Conservation (phyloP, 768 basidiomycete genomes). For the Leccinum sublutescens region DNA sequence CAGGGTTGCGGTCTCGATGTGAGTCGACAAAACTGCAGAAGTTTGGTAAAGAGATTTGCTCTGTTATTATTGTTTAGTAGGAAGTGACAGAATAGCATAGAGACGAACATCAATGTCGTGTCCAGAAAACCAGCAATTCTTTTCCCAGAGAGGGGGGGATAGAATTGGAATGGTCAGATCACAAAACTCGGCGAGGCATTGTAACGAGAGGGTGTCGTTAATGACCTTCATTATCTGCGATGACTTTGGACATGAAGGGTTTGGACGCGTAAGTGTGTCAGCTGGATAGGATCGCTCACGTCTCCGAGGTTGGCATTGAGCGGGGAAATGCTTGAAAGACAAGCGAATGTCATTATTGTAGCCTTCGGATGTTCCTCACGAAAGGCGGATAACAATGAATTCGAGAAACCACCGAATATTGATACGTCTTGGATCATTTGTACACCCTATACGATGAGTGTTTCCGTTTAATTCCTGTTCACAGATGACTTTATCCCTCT, state of each 20-base stretch:
- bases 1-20: constrained; percentile 58
- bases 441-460: constrained; percentile 49
- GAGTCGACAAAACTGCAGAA: constrained; percentile 58
- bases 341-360: constrained; percentile 54
- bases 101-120: constrained; percentile 21
- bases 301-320: constrained; percentile 36
- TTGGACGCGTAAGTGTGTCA: constrained; percentile 5
- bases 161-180: constrained; percentile 52
- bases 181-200: constrained; percentile 47
- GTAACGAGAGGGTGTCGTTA: constrained; percentile 63
- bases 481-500: not conserved
- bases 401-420: constrained; percentile 64
- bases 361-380: constrained; percentile 69
- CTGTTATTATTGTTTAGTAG: constrained; percentile 23
- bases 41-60: constrained; percentile 42
- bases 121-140: constrained; percentile 26
- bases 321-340: constrained; percentile 49
- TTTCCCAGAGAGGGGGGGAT: constrained; percentile 43
- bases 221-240: constrained; percentile 43
- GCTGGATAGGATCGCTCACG: constrained; percentile 36
- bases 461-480: not conserved
- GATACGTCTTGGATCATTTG: constrained; percentile 64
- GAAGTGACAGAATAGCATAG: constrained; percentile 6
- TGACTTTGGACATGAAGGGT: constrained; percentile 26
- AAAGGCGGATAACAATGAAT: constrained; percentile 55